Conservation (phyloP, 2,329 filamentous ascomycete genomes). For the Microthyrium microscopicum region DNA sequence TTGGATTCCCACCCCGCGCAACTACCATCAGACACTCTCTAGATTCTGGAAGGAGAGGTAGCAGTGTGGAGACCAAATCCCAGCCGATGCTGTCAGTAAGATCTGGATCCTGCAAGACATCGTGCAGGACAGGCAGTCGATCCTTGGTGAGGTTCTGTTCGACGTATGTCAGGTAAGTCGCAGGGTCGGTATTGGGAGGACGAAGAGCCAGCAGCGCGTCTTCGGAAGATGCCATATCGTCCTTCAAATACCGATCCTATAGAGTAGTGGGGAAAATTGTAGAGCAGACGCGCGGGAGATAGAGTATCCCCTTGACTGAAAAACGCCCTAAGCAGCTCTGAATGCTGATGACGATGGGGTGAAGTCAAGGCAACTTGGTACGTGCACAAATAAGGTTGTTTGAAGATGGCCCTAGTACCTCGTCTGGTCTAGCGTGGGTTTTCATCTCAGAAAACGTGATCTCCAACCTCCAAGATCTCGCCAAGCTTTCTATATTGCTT, state of each 20-base stretch:
- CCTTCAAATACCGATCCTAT: too few species aligned
- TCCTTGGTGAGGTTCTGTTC: slow-evolving; percentile 55
- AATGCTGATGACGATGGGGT: too few species aligned
- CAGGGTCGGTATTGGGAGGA: slow-evolving; percentile 47
- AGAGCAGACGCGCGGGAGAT: too few species aligned
- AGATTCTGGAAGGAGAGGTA: slow-evolving; percentile 47
- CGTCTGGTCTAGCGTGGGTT: too few species aligned
- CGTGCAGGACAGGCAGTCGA: slow-evolving; percentile 49
- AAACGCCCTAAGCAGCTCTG: too few species aligned
- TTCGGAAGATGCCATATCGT: slow-evolving; percentile 2
- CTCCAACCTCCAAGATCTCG: too few species aligned
- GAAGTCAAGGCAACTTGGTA: too few species aligned
- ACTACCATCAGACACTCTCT: slow-evolving; percentile 57
- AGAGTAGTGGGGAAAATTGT: slow-evolving; percentile 26
- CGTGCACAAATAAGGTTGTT: too few species aligned
- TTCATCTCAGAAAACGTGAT: too few species aligned
- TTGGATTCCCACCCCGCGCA: slow-evolving; percentile 60
- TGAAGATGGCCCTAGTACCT: too few species aligned
- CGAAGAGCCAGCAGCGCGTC: slow-evolving; percentile 22
- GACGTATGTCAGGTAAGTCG: slow-evolving; percentile 65
- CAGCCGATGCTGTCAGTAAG: slow-evolving; percentile 66
- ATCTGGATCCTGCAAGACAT: slow-evolving; percentile 49
- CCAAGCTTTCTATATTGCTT: too few species aligned
- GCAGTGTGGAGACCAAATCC: slow-evolving; percentile 63
- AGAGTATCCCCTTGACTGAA: too few species aligned